These are phyloP conservation scores for Claviceps purpurea DNA, from an alignment of 2,329 filamentous ascomycete genomes.

Conservation along the genomic window DNA sequence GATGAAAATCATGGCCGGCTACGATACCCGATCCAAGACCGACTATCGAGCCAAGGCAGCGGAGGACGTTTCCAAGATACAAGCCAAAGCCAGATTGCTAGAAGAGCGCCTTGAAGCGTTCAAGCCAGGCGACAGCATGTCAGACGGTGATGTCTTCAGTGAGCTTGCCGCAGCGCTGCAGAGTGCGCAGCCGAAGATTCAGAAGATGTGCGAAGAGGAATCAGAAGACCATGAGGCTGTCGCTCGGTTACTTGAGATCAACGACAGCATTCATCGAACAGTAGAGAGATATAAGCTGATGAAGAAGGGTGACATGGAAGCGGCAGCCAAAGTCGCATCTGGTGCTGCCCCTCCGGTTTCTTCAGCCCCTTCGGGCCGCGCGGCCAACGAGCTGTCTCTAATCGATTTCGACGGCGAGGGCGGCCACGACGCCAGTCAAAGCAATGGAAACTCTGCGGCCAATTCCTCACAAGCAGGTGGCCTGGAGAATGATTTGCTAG, in stretches of 20 bases:
- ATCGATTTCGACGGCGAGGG: constrained; percentile 75
- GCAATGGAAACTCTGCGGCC: constrained; percentile 23
- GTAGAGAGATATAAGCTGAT: constrained; percentile 91
- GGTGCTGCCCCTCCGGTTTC: constrained; percentile 48
- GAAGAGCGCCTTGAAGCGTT: constrained; percentile 88
- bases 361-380: constrained; percentile 31
- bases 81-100: constrained; percentile 83
- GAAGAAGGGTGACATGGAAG: constrained; percentile 87
- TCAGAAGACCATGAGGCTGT: constrained; percentile 95
- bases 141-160: constrained; percentile 54
- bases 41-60: constrained; percentile 97
- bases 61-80: constrained; percentile 86
- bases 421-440: constrained; percentile 36
- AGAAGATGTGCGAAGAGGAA: constrained; percentile 98
- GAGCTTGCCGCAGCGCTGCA: constrained; percentile 81
- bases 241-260: constrained; percentile 89
- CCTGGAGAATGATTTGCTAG: constrained; percentile 81
- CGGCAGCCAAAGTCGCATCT: constrained; percentile 67
- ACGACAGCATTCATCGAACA: constrained; percentile 95
- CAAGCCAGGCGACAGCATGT: constrained; percentile 65
- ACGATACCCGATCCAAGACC: constrained; percentile 87
- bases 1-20: constrained; percentile 99
- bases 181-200: constrained; percentile 94
- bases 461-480: constrained; percentile 42
- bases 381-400: constrained; percentile 65